Conservation (phyloP, 1,284 basidiomycete species). For the Sporisorium exsertum region DNA sequence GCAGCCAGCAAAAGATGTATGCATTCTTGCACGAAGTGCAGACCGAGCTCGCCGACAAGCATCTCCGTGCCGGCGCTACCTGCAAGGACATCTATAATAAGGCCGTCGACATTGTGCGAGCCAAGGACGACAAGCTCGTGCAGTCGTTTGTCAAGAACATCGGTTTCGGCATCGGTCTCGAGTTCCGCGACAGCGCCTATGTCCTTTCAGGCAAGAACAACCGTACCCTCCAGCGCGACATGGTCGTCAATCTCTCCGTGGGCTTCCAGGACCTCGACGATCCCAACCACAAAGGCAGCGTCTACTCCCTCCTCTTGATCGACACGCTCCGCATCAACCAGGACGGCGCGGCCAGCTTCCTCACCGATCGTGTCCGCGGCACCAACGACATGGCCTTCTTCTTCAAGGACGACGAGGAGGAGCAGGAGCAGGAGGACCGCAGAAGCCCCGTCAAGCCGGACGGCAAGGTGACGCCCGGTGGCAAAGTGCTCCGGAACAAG, state of each 20-base stretch:
- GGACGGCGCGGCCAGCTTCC: slow-evolving; percentile 73
- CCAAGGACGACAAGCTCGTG: slow-evolving; percentile 84
- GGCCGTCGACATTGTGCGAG: slow-evolving; percentile 79
- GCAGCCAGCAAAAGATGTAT: slow-evolving; percentile 77
- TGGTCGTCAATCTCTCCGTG: slow-evolving; percentile 86
- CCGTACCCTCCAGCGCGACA: slow-evolving; percentile 79
- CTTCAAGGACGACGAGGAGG: slow-evolving; percentile 71
- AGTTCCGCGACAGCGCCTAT: slow-evolving; percentile 91
- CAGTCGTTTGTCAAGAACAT: slow-evolving; percentile 87
- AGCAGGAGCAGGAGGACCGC: slow-evolving; percentile 45
- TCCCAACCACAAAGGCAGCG: slow-evolving; percentile 77
- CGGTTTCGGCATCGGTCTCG: slow-evolving; percentile 81
- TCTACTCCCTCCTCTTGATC: slow-evolving; percentile 88
- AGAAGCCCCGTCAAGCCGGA: slow-evolving; percentile 48
- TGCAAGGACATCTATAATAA: slow-evolving; percentile 84
- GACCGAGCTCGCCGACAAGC: slow-evolving; percentile 78
- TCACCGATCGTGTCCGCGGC: slow-evolving; percentile 78
- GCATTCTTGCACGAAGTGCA: slow-evolving; percentile 83
- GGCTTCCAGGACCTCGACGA: slow-evolving; percentile 83
- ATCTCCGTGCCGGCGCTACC: slow-evolving; percentile 82
- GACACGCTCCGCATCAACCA: slow-evolving; percentile 88
- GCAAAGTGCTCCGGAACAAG: slow-evolving; percentile 66
- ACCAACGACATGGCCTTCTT: slow-evolving; percentile 89
- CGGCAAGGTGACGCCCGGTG: slow-evolving; percentile 56
- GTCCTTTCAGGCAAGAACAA: slow-evolving; percentile 84